Base-by-base conservation (phyloP, 192 early-diverging fungal genomes). In the Podila clonocystis region DNA sequence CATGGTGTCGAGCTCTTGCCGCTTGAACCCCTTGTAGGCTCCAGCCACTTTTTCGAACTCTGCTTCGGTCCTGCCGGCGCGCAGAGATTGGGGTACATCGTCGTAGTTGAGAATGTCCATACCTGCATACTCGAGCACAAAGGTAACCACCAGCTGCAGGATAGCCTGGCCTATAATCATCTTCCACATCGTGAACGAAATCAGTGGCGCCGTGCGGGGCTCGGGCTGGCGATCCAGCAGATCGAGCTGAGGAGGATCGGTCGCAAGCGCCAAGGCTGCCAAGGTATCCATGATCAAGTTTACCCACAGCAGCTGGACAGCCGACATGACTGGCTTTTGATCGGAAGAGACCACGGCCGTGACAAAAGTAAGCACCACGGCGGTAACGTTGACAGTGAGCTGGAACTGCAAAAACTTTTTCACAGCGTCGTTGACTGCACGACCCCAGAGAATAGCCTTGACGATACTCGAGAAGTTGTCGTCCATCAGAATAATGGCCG, bases 221-320 rank as follows among this genome's bases (percentile, higher is more conserved):
- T 97, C 93, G 17, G 98, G 97, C 15, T 90, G 89, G 63, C 97
- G 91, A 36, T 97, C 86, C 31, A 99, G 88, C 29, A 99, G 76
- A n/a, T 93, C 93, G 6, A 78, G 75, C 1, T 92, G 94, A 1
- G 98, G 97, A 57, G 93, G 92, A 71, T 99, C 98, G 19, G 98
- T 98, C 5, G 98, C 97, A 45, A 98, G 89, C 1, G 97, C 98
- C 26, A 99, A 90, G 19, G 98, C 96, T 3, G 98, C 98, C 79
- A 99, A 89, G 1, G 97, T 97, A 87, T 99, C 97, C 98, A 99
- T 99, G 52, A 99, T 99, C 72, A 99, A 85, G 84, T 99, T 99
- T 58, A 99, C 95, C 97, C 97, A 99, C 62, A 99, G 85, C 57
- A 99, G 78, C 83, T 99, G 98, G 1, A 99, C 94, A 22, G 97